Percentiles rank a stretch among this genome's conserved stretches.
phyloP scores from a whole-genome alignment of 257 asterid species.

The Leonotis leonurus region DNA sequence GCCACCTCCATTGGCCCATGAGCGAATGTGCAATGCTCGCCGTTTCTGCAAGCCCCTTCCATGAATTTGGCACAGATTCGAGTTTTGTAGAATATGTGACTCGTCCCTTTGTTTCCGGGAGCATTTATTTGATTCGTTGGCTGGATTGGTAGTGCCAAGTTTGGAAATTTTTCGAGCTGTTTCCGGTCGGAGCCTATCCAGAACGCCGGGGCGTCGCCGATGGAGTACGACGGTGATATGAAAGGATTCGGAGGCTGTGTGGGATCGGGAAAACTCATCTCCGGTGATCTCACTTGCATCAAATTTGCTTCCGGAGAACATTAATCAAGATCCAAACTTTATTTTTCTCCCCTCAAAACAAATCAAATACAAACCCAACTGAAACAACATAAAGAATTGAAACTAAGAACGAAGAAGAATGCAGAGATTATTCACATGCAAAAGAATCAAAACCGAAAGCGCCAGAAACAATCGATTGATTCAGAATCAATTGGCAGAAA shows the following conservation, averaged over 20 bases:
- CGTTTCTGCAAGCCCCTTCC: slow-evolving; percentile 67
- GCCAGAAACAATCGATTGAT: not conserved
- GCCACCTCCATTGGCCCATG: slow-evolving; percentile 41
- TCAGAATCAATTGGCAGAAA: not conserved
- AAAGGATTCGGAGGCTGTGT: slow-evolving; percentile 24
- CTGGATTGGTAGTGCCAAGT: slow-evolving; percentile 30
- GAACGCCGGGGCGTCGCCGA: slow-evolving; percentile 32
- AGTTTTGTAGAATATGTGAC: slow-evolving; percentile 76
- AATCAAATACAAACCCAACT: slow-evolving; percentile 4
- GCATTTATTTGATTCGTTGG: slow-evolving; percentile 28
- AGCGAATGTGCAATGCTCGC: slow-evolving; percentile 72
- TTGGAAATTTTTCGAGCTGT: too few relatives aligned
- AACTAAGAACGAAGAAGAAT: not conserved
- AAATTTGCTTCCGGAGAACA: slow-evolving; percentile 11
- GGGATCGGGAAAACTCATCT: slow-evolving; percentile 64
- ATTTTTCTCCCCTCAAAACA: not conserved
- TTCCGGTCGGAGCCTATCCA: slow-evolving; percentile 18
- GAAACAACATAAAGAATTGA: not conserved
- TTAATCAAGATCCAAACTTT: not conserved
- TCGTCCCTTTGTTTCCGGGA: slow-evolving; percentile 44
- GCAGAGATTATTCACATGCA: slow-evolving; percentile 5
- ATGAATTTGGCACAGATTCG: slow-evolving; percentile 59
- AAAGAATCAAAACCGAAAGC: not conserved
- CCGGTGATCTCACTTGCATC: slow-evolving; percentile 3
- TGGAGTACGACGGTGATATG: slow-evolving; percentile 27